Evolutionary conservation across 2,329 filamentous ascomycete species (phyloP).

Genomic region (Plenodomus biglobosus): DNA sequence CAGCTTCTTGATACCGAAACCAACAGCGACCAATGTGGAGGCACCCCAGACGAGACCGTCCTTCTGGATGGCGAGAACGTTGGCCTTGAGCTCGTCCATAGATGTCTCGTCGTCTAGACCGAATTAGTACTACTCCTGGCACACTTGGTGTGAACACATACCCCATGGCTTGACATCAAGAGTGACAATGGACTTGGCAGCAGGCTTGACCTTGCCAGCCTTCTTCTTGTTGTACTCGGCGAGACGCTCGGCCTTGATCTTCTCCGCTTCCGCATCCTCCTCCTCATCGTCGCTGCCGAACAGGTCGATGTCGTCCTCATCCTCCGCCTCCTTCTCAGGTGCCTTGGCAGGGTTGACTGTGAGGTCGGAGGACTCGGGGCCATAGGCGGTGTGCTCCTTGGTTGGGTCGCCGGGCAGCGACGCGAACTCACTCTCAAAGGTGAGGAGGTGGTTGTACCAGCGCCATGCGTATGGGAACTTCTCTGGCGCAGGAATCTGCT

Average conservation of each 20-base stretch:
- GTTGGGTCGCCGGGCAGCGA: slow-evolving; percentile 87
- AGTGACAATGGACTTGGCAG: slow-evolving; percentile 94
- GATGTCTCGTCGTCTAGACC: slow-evolving; percentile 83
- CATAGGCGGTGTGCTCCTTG: slow-evolving; percentile 87
- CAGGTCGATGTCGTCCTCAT: slow-evolving; percentile 79
- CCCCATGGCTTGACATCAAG: slow-evolving; percentile 99
- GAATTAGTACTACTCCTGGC: slow-evolving; percentile 20
- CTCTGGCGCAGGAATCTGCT: slow-evolving; percentile 69
- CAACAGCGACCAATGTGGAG: slow-evolving; percentile 84
- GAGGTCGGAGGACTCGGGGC: slow-evolving; percentile 76
- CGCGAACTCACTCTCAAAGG: slow-evolving; percentile 89
- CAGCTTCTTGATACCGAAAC: slow-evolving; percentile 98
- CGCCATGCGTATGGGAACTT: slow-evolving; percentile 94
- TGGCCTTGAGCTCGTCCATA: slow-evolving; percentile 77
- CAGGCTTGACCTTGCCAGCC: slow-evolving; percentile 85
- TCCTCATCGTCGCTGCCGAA: slow-evolving; percentile 88
- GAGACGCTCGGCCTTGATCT: slow-evolving; percentile 83
- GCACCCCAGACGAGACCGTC: slow-evolving; percentile 96
- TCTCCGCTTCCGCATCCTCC: slow-evolving; percentile 69
- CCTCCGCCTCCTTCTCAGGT: slow-evolving; percentile 61
- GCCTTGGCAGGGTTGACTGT: slow-evolving; percentile 86
- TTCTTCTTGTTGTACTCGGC: slow-evolving; percentile 97
- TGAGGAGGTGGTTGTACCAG: slow-evolving; percentile 99
- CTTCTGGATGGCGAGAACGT: slow-evolving; percentile 81
- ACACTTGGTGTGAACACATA: slow-evolving; percentile 54